Evolutionary conservation across 2,329 filamentous ascomycete species (phyloP).

Genomic region (Didymella glomerata): DNA sequence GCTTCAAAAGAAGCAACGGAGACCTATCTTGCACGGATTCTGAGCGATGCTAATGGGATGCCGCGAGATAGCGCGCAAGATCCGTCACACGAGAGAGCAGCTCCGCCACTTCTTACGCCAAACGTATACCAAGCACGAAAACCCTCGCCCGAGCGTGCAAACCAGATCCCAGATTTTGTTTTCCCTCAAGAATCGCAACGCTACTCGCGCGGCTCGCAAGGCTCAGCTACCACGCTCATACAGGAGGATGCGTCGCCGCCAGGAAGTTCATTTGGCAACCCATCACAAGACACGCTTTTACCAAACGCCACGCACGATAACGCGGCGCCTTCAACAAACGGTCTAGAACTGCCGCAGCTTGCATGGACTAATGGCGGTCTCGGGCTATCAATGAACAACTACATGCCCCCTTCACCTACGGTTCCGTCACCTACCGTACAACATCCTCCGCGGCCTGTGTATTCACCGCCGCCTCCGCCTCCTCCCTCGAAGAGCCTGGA

Average conservation of each 20-base stretch:
- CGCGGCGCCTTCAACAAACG: slow-evolving; percentile 33
- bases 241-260: slow-evolving; percentile 45
- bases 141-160: slow-evolving; percentile 32
- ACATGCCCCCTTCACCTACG: slow-evolving; percentile 32
- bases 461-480: slow-evolving; percentile 58
- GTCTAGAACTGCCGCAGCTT: slow-evolving; percentile 49
- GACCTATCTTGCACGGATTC: slow-evolving; percentile 62
- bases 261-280: slow-evolving; percentile 43
- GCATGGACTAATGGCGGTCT: slow-evolving; percentile 51
- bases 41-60: slow-evolving; percentile 50
- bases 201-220: slow-evolving; percentile 46
- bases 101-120: slow-evolving; percentile 16
- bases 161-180: slow-evolving; percentile 50
- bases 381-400: slow-evolving; percentile 54
- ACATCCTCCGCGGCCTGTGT: slow-evolving; percentile 55
- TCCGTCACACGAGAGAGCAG: slow-evolving; percentile 10
- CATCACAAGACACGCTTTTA: slow-evolving; percentile 43
- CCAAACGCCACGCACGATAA: slow-evolving; percentile 49
- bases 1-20: slow-evolving; percentile 64
- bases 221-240: slow-evolving; percentile 45
- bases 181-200: slow-evolving; percentile 46
- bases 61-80: slow-evolving; percentile 21
- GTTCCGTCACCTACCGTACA: slow-evolving; percentile 38
- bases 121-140: slow-evolving; percentile 18
- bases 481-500: slow-evolving; percentile 17